Evolutionary conservation across 2,329 filamentous ascomycete genomes (phyloP).

Genomic region (Monosporascus sp.): DNA sequence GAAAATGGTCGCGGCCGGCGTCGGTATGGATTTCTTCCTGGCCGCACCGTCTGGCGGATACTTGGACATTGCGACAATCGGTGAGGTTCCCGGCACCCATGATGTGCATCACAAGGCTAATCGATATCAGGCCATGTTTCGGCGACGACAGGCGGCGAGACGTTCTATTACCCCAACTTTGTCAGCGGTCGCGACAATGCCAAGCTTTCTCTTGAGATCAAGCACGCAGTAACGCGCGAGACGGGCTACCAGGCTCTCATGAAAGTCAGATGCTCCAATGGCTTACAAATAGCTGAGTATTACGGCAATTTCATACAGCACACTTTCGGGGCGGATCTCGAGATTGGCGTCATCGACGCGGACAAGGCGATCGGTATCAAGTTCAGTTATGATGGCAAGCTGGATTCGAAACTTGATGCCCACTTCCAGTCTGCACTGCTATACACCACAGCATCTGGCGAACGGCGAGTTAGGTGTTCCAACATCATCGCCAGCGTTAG

Average conservation of each 20-base stretch:
- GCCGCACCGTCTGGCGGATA: conserved; percentile 87
- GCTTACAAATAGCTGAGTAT: conserved; percentile 87
- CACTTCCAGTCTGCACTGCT: conserved; percentile 95
- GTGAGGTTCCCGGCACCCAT: conserved; percentile 39
- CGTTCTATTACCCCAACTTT: conserved; percentile 97
- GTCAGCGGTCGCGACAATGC: conserved; percentile 78
- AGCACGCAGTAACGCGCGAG: conserved; percentile 79
- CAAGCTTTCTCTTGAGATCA: conserved; percentile 79
- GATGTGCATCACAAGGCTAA: background rate
- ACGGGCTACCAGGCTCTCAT: conserved; percentile 94
- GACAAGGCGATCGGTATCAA: conserved; percentile 90
- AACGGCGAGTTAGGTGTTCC: conserved; percentile 85
- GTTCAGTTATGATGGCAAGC: conserved; percentile 93
- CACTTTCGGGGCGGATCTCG: conserved; percentile 88
- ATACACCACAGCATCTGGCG: conserved; percentile 85
- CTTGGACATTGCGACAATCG: conserved; percentile 87
- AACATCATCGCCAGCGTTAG: conserved; percentile 92
- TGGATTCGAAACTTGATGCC: conserved; percentile 93
- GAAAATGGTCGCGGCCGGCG: conserved; percentile 80
- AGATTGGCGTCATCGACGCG: conserved; percentile 86
- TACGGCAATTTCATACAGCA: conserved; percentile 96
- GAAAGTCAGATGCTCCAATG: conserved; percentile 98
- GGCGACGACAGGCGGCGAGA: conserved; percentile 86
- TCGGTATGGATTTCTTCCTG: conserved; percentile 92
- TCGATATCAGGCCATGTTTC: conserved; percentile 64